Percentiles rank a stretch among this genome's conserved stretches.
phyloP scores from a whole-genome alignment of 179 eudicot genomes.

The Beta macrorhiza region DNA sequence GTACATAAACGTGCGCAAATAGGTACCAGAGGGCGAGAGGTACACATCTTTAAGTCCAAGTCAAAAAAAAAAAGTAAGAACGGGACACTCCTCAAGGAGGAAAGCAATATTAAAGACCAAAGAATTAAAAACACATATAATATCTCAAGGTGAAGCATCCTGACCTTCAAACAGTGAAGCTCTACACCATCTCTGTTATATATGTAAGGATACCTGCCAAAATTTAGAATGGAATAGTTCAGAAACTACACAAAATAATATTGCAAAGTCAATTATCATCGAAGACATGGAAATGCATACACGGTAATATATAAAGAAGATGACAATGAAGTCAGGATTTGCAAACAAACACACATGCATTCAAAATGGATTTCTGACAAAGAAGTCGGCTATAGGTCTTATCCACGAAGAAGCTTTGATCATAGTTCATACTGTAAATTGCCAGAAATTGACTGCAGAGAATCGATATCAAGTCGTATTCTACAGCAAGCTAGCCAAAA shows the following conservation, averaged over 20 bases:
- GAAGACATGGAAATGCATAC: background rate
- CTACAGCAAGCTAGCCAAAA: no score
- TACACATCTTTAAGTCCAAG: background rate
- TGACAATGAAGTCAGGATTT: background rate
- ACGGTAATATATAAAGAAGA: background rate
- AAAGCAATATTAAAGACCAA: background rate
- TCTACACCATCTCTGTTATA: conserved; percentile 79
- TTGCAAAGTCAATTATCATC: background rate
- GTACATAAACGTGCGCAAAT: background rate
- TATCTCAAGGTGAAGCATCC: conserved; percentile 17
- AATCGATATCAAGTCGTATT: no score
- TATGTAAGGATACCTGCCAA: conserved; percentile 56
- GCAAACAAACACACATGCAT: background rate
- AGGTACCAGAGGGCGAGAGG: background rate
- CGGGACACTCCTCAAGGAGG: background rate
- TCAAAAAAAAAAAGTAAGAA: background rate
- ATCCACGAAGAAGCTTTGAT: background rate
- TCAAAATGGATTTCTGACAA: background rate
- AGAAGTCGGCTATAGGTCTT: background rate
- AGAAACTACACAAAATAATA: background rate
- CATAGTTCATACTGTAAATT: background rate
- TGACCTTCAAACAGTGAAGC: conserved; percentile 91
- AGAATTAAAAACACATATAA: background rate
- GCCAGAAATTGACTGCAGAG: background rate
- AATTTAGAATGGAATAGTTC: background rate